Percentiles rank a stretch among this genome's conserved stretches.
Conservation (phyloP, 2,329 filamentous ascomycete species). For the Sclerotinia subarctica region DNA sequence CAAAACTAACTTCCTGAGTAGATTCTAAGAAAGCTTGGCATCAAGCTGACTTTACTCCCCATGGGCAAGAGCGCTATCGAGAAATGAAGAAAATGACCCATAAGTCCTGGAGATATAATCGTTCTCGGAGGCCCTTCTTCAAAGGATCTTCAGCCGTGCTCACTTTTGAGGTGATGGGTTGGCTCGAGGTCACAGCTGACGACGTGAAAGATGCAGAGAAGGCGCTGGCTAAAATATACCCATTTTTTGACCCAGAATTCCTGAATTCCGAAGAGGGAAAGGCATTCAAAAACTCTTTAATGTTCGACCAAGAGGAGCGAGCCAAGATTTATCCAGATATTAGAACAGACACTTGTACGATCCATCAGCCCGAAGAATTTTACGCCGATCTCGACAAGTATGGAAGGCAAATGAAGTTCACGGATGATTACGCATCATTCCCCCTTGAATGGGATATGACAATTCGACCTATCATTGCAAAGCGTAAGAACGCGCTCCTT, state of each 20-base stretch:
- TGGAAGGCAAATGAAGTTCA: slow-evolving; percentile 22
- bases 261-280: slow-evolving; percentile 39
- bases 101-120: slow-evolving; percentile 34
- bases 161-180: slow-evolving; percentile 39
- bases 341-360: slow-evolving; percentile 42
- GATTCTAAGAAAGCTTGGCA: slow-evolving; percentile 46
- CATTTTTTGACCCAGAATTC: slow-evolving; percentile 43
- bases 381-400: slow-evolving; percentile 38
- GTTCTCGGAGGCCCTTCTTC: slow-evolving; percentile 26
- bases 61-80: slow-evolving; percentile 40
- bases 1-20: slow-evolving; percentile 1
- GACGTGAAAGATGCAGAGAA: slow-evolving; percentile 40
- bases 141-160: slow-evolving; percentile 23
- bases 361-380: slow-evolving; percentile 39
- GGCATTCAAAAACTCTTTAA: slow-evolving; percentile 39
- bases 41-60: slow-evolving; percentile 44
- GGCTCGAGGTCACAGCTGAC: slow-evolving; percentile 31
- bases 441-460: slow-evolving; percentile 44
- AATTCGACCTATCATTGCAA: slow-evolving; percentile 44
- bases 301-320: slow-evolving; percentile 44
- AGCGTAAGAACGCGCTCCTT: slow-evolving; percentile 29
- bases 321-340: slow-evolving; percentile 41
- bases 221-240: slow-evolving; percentile 40
- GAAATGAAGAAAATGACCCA: slow-evolving; percentile 41
- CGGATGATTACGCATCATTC: slow-evolving; percentile 35